Conservation (phyloP, 441 rosid genomes). For the Pelargonium cotyledonis region DNA sequence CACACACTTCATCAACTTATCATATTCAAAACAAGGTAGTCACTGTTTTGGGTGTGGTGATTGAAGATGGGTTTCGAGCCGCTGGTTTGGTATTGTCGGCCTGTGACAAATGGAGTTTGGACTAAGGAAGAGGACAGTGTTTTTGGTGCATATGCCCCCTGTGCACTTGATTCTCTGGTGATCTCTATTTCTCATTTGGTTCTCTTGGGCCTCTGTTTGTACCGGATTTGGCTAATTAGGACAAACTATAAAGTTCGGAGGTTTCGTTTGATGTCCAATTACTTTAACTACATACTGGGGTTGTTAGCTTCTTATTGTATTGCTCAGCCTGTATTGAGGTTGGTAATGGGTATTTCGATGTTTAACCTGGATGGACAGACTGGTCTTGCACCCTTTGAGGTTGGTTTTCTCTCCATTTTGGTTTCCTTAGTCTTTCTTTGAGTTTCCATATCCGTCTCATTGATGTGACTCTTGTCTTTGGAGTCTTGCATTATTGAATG, state of each 20-base stretch:
- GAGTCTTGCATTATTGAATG: slow-evolving; percentile 3
- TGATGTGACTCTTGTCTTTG: not conserved
- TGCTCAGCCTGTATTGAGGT: slow-evolving; percentile 79
- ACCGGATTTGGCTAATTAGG: slow-evolving; percentile 65
- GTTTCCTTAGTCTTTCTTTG: not conserved
- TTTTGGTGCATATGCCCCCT: slow-evolving; percentile 90
- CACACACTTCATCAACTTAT: not conserved
- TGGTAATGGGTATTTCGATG: slow-evolving; percentile 75
- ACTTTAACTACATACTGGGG: slow-evolving; percentile 58
- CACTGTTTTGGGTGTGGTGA: slow-evolving; percentile 1
- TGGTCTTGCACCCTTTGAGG: slow-evolving; percentile 88
- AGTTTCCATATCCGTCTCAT: slow-evolving; percentile 8
- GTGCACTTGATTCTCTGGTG: slow-evolving; percentile 79
- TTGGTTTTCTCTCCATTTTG: slow-evolving; percentile 20
- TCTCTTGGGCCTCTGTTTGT: slow-evolving; percentile 60
- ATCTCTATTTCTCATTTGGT: slow-evolving; percentile 57
- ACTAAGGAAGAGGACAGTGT: slow-evolving; percentile 66
- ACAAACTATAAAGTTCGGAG: slow-evolving; percentile 56
- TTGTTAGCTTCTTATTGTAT: slow-evolving; percentile 63
- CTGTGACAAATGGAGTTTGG: slow-evolving; percentile 75
- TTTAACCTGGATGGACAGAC: slow-evolving; percentile 64
- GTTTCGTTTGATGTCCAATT: slow-evolving; percentile 67
- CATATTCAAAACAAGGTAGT: not conserved
- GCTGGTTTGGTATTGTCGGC: slow-evolving; percentile 81
- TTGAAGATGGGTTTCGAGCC: slow-evolving; percentile 59